A percentile compares a stretch with the other conserved stretches of the same genome.
Conservation (phyloP, 2,329 filamentous ascomycete genomes). For the Fusarium robinianum region DNA sequence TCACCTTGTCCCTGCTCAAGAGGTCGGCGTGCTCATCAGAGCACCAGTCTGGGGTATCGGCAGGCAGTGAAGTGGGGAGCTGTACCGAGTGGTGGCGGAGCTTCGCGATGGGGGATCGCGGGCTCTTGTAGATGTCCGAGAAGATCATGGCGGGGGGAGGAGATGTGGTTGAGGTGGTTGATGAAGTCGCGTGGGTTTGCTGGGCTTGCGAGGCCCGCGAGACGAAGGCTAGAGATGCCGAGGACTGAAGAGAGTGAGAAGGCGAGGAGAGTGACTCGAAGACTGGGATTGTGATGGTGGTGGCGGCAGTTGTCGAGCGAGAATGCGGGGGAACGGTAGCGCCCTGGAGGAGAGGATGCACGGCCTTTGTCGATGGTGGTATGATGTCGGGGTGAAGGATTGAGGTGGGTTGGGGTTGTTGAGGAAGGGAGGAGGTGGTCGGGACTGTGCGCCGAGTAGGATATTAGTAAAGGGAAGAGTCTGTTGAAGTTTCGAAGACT, state of each 20-base stretch:
- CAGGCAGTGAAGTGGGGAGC: conserved; percentile 37
- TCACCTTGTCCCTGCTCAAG: conserved; percentile 63
- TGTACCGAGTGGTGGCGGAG: conserved; percentile 48
- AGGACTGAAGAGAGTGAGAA: conserved; percentile 12
- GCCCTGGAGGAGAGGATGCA: conserved; percentile 31
- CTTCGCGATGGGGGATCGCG: conserved; percentile 57
- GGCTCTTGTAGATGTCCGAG: conserved; percentile 62
- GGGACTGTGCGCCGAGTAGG: no score
- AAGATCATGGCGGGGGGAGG: conserved; percentile 57
- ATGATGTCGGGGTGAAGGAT: conserved; percentile 24
- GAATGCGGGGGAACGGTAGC: conserved; percentile 30
- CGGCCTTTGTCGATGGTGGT: conserved; percentile 26
- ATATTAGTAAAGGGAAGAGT: no score
- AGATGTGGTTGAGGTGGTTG: conserved; percentile 12
- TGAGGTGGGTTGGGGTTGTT: conserved; percentile 13
- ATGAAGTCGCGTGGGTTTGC: not conserved
- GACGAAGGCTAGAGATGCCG: conserved; percentile 18
- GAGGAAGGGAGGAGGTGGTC: conserved; percentile 1
- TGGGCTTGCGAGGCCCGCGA: conserved; percentile 26
- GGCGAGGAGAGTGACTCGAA: conserved; percentile 15
- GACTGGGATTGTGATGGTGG: conserved; percentile 21
- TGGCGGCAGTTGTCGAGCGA: conserved; percentile 26
- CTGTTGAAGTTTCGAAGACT: no score
- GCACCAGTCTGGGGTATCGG: conserved; percentile 42
- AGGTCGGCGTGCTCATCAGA: conserved; percentile 63